Conservation (phyloP, 495 filamentous ascomycete species). For the Penicillium egyptiacum region DNA sequence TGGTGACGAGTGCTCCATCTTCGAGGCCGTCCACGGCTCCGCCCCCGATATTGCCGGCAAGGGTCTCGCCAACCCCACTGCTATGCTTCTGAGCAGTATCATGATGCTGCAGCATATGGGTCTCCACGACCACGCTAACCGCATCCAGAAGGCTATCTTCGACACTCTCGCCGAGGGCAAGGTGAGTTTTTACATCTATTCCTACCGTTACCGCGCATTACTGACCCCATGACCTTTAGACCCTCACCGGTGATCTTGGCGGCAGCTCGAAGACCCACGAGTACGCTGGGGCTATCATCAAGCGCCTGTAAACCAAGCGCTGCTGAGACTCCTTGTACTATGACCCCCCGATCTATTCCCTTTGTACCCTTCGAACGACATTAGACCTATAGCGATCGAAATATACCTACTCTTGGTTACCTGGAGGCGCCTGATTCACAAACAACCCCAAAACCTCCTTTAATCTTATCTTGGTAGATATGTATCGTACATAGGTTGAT, state of each 20-base stretch:
- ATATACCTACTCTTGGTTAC: conserved; percentile 39
- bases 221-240: conserved; percentile 34
- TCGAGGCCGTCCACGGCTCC: conserved; percentile 98
- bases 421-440: conserved; percentile 13
- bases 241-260: conserved; percentile 90
- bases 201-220: not conserved
- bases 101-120: conserved; percentile 99
- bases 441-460: not conserved
- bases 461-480: not conserved
- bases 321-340: conserved; percentile 39
- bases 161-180: conserved; percentile 93
- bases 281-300: conserved; percentile 89
- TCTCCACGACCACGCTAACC: conserved; percentile 75
- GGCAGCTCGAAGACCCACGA: conserved; percentile 91
- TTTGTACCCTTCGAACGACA: conserved; percentile 46
- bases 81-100: conserved; percentile 83
- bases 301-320: conserved; percentile 61
- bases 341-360: conserved; percentile 36
- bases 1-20: conserved; percentile 98
- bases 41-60: conserved; percentile 97
- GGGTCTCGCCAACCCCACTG: conserved; percentile 92
- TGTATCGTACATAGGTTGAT: not conserved
- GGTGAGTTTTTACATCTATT: conserved; percentile 40
- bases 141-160: conserved; percentile 93
- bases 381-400: conserved; percentile 48